Conservation (phyloP, 129 eudicot genomes). For the Silybum marianum region DNA sequence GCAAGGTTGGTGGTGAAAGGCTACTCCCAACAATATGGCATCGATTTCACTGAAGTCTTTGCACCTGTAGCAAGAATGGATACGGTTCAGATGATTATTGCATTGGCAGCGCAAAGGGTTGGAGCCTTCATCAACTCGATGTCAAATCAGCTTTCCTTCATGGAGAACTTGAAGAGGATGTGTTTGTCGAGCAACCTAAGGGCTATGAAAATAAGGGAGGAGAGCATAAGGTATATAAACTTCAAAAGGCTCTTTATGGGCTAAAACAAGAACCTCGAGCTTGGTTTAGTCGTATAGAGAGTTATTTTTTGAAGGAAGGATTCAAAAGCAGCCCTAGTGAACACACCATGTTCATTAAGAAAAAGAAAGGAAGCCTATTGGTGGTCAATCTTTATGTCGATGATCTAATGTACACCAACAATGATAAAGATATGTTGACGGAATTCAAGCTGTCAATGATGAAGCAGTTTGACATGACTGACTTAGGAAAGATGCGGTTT, state of each 20-base stretch:
- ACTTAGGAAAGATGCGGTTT: no score
- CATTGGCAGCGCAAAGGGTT: not conserved
- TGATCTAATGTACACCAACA: not conserved
- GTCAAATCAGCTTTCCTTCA: not conserved
- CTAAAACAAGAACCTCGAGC: not conserved
- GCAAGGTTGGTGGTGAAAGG: not conserved
- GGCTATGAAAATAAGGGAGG: slow-evolving; percentile 8
- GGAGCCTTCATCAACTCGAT: not conserved
- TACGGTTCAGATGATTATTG: slow-evolving; percentile 8
- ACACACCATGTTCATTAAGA: not conserved
- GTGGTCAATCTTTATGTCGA: not conserved
- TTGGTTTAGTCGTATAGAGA: not conserved
- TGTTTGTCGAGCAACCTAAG: slow-evolving; percentile 5
- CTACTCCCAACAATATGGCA: slow-evolving; percentile 3
- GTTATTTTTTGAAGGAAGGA: not conserved
- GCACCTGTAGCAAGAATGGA: not conserved
- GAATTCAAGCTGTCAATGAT: not conserved
- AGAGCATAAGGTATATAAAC: not conserved
- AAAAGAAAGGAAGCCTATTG: not conserved
- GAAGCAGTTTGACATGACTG: not conserved
- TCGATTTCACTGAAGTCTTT: not conserved
- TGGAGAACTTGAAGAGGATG: not conserved
- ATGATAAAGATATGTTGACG: not conserved
- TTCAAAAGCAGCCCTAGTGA: not conserved
- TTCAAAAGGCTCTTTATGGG: not conserved